These are phyloP conservation scores for Zhuliangozyma blackwelliae DNA, from an alignment of 1,139 yeast species.

Conservation along the genomic window DNA sequence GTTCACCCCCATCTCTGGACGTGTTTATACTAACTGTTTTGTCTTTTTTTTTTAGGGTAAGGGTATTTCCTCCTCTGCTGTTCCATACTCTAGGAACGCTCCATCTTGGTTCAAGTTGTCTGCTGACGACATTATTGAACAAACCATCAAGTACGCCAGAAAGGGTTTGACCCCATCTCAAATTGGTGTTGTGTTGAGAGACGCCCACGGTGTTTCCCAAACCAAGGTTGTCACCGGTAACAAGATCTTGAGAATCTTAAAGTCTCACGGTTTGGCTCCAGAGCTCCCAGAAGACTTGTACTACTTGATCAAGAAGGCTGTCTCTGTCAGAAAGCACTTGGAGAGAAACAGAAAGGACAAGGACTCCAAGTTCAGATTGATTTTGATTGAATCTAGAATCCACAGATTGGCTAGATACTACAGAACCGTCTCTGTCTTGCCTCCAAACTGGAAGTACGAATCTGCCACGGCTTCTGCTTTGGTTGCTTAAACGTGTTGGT, in stretches of 20 bases:
- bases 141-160: slow-evolving; percentile 98
- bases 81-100: slow-evolving; percentile 98
- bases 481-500: slow-evolving; percentile 67
- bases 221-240: slow-evolving; percentile 97
- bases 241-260: slow-evolving; percentile 98
- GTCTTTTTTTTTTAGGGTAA: slow-evolving; percentile 62
- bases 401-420: slow-evolving; percentile 99
- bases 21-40: slow-evolving; percentile 26
- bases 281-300: slow-evolving; percentile 99
- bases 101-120: slow-evolving; percentile 99
- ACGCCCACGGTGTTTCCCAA: slow-evolving; percentile 99
- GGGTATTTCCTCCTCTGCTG: slow-evolving; percentile 98
- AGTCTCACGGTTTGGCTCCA: slow-evolving; percentile 99
- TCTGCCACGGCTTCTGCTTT: slow-evolving; percentile 99
- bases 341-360: slow-evolving; percentile 99
- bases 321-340: slow-evolving; percentile 98
- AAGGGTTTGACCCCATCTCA: slow-evolving; percentile 99
- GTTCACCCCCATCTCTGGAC: not conserved
- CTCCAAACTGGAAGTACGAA: slow-evolving; percentile 99
- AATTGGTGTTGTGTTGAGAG: slow-evolving; percentile 99
- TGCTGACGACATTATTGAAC: slow-evolving; percentile 94
- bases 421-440: slow-evolving; percentile 98
- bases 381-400: slow-evolving; percentile 99
- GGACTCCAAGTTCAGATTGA: slow-evolving; percentile 99
- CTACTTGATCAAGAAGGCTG: slow-evolving; percentile 99